phyloP scores from a whole-genome alignment of 2,329 filamentous ascomycete species.

The Lecanicillium sp. region DNA sequence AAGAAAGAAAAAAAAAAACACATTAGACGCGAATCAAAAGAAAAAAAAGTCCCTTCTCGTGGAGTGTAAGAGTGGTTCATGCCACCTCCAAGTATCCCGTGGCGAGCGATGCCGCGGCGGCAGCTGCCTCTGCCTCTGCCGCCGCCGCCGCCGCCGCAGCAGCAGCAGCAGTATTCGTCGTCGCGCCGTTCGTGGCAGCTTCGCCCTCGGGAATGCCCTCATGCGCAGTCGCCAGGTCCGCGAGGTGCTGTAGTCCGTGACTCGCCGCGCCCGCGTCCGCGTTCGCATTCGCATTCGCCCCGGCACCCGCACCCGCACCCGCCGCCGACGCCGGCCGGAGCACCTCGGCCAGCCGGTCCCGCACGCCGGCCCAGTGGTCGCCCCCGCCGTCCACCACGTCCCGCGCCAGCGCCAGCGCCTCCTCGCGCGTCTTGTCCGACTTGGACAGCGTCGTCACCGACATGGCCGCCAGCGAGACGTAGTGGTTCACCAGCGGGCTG shows the following conservation, averaged over 20 bases:
- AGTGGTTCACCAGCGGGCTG: slow-evolving; percentile 63
- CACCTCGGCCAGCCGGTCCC: slow-evolving; percentile 35
- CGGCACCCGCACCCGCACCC: not conserved
- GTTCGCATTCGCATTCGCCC: too few relatives aligned
- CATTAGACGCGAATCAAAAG: too few relatives aligned
- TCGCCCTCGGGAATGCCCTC: slow-evolving; percentile 26
- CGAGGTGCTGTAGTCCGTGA: slow-evolving; percentile 55
- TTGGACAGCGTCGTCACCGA: slow-evolving; percentile 55
- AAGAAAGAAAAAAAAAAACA: not conserved
- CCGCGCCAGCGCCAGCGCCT: slow-evolving; percentile 49
- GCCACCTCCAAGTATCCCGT: slow-evolving; percentile 31
- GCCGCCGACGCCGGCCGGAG: slow-evolving; percentile 31
- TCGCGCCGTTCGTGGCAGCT: slow-evolving; percentile 10
- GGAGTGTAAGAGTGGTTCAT: slow-evolving; percentile 5
- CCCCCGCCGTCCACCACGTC: slow-evolving; percentile 48
- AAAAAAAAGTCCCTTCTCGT: not conserved
- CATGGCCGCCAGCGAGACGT: slow-evolving; percentile 53
- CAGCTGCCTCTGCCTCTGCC: slow-evolving; percentile 19
- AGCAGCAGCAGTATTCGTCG: not conserved
- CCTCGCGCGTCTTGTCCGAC: slow-evolving; percentile 48
- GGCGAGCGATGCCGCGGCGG: slow-evolving; percentile 28
- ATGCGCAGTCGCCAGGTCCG: slow-evolving; percentile 47
- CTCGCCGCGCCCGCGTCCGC: slow-evolving; percentile 35
- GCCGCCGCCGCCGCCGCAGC: not conserved
- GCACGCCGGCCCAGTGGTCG: slow-evolving; percentile 52